phyloP scores from a whole-genome alignment of 495 filamentous ascomycete species.

The Aspergillus sclerotioniger region DNA sequence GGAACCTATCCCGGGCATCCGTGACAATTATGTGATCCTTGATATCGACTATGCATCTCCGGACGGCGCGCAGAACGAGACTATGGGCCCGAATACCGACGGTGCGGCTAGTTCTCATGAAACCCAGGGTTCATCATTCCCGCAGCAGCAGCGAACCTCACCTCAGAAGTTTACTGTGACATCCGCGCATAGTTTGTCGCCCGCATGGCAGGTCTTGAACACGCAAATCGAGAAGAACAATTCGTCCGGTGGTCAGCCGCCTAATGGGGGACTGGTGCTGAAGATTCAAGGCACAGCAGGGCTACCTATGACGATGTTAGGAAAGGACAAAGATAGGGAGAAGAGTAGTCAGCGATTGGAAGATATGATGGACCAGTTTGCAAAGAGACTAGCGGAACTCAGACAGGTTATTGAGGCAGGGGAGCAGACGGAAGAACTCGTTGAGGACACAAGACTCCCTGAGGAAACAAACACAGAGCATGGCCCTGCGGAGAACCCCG shows the following conservation, averaged over 20 bases:
- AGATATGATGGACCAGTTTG: slow-evolving; percentile 65
- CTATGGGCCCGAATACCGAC: not conserved
- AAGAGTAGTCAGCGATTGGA: slow-evolving; percentile 39
- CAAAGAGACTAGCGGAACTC: slow-evolving; percentile 58
- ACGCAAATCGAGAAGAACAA: slow-evolving; percentile 53
- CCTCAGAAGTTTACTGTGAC: slow-evolving; percentile 38
- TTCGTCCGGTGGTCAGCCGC: slow-evolving; percentile 22
- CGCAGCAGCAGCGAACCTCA: slow-evolving; percentile 18
- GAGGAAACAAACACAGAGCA: not conserved
- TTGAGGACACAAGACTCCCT: not conserved
- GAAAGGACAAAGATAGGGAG: slow-evolving; percentile 32
- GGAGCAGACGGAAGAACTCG: slow-evolving; percentile 3
- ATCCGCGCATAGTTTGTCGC: slow-evolving; percentile 48
- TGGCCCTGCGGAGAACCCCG: not conserved
- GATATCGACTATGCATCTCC: slow-evolving; percentile 34
- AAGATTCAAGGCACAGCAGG: slow-evolving; percentile 59
- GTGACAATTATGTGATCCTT: slow-evolving; percentile 44
- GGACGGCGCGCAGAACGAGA: slow-evolving; percentile 1
- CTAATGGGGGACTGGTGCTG: slow-evolving; percentile 58
- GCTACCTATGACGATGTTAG: slow-evolving; percentile 26
- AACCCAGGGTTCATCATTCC: slow-evolving; percentile 15
- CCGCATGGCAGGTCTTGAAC: slow-evolving; percentile 53
- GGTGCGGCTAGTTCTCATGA: slow-evolving; percentile 4
- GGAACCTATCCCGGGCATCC: slow-evolving; percentile 38
- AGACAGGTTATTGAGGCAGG: slow-evolving; percentile 45